phyloP scores from a whole-genome alignment of 2,329 filamentous ascomycete species.

The Akanthomyces dipterigenus region DNA sequence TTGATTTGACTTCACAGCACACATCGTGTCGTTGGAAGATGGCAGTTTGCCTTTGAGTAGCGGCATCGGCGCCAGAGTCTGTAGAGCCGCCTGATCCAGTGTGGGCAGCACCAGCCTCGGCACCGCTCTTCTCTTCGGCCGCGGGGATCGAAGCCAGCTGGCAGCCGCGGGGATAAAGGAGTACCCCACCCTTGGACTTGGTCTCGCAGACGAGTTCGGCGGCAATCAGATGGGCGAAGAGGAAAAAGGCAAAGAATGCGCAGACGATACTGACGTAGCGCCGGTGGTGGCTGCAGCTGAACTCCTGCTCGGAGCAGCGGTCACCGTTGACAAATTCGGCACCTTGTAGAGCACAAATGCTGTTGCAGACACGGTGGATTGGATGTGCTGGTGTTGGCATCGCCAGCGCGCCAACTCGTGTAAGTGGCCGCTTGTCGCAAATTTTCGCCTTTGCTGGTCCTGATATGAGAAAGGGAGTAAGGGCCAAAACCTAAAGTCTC shows the following conservation, averaged over 20 bases:
- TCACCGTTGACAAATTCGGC: constrained; percentile 37
- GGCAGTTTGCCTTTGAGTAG: constrained; percentile 37
- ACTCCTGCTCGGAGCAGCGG: constrained; percentile 37
- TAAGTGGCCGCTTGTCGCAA: no score
- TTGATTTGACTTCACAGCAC: constrained; percentile 65
- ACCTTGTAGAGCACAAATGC: constrained; percentile 41
- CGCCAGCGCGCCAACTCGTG: no score
- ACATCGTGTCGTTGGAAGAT: constrained; percentile 77
- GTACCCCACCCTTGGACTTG: constrained; percentile 54
- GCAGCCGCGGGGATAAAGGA: constrained; percentile 48
- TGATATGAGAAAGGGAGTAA: no score
- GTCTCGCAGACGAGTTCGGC: constrained; percentile 41
- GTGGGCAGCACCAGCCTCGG: not conserved
- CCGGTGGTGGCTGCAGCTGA: constrained; percentile 50
- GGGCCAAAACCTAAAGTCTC: no score
- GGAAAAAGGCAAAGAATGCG: constrained; percentile 42
- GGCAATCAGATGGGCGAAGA: constrained; percentile 40
- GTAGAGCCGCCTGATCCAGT: not conserved
- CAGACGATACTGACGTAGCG: constrained; percentile 56
- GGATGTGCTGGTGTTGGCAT: no score
- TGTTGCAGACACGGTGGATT: constrained; percentile 35
- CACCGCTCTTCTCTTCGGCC: not conserved
- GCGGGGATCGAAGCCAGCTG: constrained; percentile 12
- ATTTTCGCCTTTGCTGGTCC: no score
- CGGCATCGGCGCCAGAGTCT: not conserved